These are phyloP conservation scores for Bathelium albidoporum DNA, from an alignment of 495 filamentous ascomycete species.

Conservation along the genomic window DNA sequence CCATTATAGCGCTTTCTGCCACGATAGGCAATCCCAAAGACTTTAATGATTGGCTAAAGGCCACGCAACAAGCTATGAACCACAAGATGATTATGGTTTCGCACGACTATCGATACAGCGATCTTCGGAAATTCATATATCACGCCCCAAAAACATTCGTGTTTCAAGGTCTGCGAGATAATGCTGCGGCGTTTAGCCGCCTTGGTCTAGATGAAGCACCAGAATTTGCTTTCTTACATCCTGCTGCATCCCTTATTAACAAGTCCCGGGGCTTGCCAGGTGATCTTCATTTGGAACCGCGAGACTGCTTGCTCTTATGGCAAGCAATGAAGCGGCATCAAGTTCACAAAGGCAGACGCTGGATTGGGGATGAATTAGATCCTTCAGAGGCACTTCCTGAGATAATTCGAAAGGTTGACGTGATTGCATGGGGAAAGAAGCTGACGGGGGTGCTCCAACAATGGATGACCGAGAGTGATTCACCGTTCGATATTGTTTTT, in stretches of 20 bases:
- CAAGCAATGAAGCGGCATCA: constrained; percentile 45
- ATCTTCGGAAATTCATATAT: constrained; percentile 62
- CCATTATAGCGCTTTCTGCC: constrained; percentile 70
- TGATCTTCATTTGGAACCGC: constrained; percentile 58
- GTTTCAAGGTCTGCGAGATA: constrained; percentile 47
- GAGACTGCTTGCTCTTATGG: constrained; percentile 60
- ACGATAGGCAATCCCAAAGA: constrained; percentile 67
- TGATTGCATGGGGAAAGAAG: constrained; percentile 51
- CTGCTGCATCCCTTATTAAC: constrained; percentile 51
- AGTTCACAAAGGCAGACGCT: constrained; percentile 28
- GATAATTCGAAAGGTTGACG: constrained; percentile 48
- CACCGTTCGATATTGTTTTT: constrained; percentile 52
- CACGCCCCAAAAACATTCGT: constrained; percentile 39
- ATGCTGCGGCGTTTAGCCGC: constrained; percentile 25
- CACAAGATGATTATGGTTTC: constrained; percentile 53
- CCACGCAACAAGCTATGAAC: constrained; percentile 47
- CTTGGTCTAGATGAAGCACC: constrained; percentile 44
- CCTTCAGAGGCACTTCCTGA: constrained; percentile 33
- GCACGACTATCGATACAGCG: constrained; percentile 58
- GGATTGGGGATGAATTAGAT: constrained; percentile 35
- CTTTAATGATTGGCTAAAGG: constrained; percentile 56
- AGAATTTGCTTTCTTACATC: constrained; percentile 55
- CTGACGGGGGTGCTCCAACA: constrained; percentile 47
- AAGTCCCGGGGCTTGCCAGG: constrained; percentile 47
- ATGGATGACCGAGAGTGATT: constrained; percentile 51